Evolutionary conservation across 148 eudicot genomes (phyloP).

Genomic region (Cornus florida): DNA sequence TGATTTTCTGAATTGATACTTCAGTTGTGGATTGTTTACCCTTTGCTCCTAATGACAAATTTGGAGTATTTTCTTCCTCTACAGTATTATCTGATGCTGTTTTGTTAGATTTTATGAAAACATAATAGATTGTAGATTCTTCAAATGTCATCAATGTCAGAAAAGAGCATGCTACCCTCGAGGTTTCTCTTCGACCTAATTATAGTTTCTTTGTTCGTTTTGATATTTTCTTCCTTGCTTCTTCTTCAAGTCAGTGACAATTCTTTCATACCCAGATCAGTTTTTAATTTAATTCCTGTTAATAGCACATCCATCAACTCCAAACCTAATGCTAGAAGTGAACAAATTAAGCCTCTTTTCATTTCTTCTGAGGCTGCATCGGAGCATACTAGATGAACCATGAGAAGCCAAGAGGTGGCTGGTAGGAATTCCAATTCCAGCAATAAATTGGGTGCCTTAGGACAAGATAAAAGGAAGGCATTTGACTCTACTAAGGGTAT

Average conservation of each 20-base stretch:
- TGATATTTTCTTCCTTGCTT: constrained; percentile 54
- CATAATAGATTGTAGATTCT: constrained; percentile 1
- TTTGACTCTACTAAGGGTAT: constrained; percentile 64
- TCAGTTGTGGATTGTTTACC: neutral
- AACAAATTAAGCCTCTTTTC: constrained; percentile 11
- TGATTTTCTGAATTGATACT: neutral
- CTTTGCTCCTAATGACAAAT: neutral
- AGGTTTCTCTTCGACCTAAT: constrained; percentile 51
- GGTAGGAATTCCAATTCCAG: neutral
- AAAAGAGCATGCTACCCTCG: constrained; percentile 50
- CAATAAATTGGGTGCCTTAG: constrained; percentile 9
- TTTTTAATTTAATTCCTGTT: constrained; percentile 38
- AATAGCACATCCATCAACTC: constrained; percentile 28
- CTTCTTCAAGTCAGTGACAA: constrained; percentile 51
- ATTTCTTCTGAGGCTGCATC: constrained; percentile 11
- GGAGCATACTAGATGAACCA: constrained; percentile 2
- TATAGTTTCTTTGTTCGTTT: constrained; percentile 43
- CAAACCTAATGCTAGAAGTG: constrained; percentile 1
- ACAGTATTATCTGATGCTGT: neutral
- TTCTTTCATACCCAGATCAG: constrained; percentile 43
- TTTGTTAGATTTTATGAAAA: neutral
- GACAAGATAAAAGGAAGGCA: neutral
- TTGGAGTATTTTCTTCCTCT: neutral
- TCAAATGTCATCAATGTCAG: constrained; percentile 46
- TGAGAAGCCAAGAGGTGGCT: constrained; percentile 15